A percentile compares a stretch with the other conserved stretches of the same genome.
These are phyloP conservation scores for Penicillium pancosmium DNA, from an alignment of 495 filamentous ascomycete species.

Conservation along the genomic window DNA sequence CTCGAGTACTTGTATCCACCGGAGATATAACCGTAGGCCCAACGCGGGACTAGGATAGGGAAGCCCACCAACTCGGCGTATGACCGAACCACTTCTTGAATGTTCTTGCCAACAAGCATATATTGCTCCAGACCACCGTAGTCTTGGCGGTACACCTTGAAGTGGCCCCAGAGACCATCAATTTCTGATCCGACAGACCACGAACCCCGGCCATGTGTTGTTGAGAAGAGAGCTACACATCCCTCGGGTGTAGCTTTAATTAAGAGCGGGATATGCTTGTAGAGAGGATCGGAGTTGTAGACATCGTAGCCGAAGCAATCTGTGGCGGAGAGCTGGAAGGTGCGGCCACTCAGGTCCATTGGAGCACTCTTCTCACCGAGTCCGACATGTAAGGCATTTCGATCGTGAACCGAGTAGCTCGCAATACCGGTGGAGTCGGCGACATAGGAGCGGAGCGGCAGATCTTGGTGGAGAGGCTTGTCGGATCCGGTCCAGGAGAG, in stretches of 20 bases:
- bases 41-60: constrained; percentile 64
- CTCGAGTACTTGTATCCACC: constrained; percentile 72
- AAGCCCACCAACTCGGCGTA: constrained; percentile 69
- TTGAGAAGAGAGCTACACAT: constrained; percentile 67
- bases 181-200: constrained; percentile 71
- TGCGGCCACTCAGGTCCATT: constrained; percentile 68
- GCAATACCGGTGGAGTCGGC: constrained; percentile 59
- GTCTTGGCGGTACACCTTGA: constrained; percentile 71
- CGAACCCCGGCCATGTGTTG: constrained; percentile 61
- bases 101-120: constrained; percentile 63
- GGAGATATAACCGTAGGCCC: constrained; percentile 69
- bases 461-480: constrained; percentile 57
- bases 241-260: constrained; percentile 63
- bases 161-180: constrained; percentile 70
- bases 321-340: constrained; percentile 65
- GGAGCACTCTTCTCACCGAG: constrained; percentile 71
- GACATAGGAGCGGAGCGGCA: constrained; percentile 64
- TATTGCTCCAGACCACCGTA: constrained; percentile 72
- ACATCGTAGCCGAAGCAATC: constrained; percentile 73
- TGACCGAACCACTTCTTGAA: constrained; percentile 62
- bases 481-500: constrained; percentile 53
- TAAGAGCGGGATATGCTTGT: constrained; percentile 71
- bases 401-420: constrained; percentile 62
- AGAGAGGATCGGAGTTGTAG: constrained; percentile 69
- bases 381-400: constrained; percentile 62